phyloP scores from a whole-genome alignment of 257 asterid species.

The Ilex aquifolium region DNA sequence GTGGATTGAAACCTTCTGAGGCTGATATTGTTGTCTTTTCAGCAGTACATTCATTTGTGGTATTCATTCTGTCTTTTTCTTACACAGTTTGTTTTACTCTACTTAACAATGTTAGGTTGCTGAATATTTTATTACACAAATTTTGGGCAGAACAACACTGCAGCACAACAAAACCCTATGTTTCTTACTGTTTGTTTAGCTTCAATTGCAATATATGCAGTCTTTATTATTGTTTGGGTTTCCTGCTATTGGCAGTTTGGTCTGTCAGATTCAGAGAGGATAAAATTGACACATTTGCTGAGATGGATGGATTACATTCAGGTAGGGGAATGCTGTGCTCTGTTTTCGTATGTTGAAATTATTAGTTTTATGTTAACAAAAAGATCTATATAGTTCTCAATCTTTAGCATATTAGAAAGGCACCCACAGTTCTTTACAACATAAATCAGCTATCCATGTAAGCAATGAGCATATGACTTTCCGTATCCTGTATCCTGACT shows the following conservation, averaged over 20 bases:
- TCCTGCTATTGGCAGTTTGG: slow-evolving; percentile 35
- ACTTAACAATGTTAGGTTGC: background rate
- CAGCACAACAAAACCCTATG: too few species aligned
- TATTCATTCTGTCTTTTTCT: slow-evolving; percentile 16
- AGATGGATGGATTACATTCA: slow-evolving; percentile 90
- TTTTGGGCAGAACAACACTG: too few species aligned
- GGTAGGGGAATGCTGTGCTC: slow-evolving; percentile 29
- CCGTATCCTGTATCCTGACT: too few species aligned
- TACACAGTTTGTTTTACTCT: background rate
- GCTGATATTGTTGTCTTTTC: slow-evolving; percentile 72
- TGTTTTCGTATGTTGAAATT: background rate
- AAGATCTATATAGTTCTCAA: background rate
- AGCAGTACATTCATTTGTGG: slow-evolving; percentile 59
- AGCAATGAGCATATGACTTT: too few species aligned
- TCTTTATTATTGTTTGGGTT: background rate
- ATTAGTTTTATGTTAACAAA: background rate
- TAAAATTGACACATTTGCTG: slow-evolving; percentile 61
- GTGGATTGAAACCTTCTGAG: slow-evolving; percentile 50
- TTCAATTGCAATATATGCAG: too few species aligned
- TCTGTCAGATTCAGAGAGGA: slow-evolving; percentile 50
- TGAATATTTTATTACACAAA: too few species aligned
- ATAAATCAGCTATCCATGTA: background rate
- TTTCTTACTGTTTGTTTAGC: too few species aligned
- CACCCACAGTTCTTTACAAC: background rate
- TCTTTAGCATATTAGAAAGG: background rate